Evolutionary conservation across 2,329 filamentous ascomycete genomes (phyloP).

Genomic region (Cercospora sojina): DNA sequence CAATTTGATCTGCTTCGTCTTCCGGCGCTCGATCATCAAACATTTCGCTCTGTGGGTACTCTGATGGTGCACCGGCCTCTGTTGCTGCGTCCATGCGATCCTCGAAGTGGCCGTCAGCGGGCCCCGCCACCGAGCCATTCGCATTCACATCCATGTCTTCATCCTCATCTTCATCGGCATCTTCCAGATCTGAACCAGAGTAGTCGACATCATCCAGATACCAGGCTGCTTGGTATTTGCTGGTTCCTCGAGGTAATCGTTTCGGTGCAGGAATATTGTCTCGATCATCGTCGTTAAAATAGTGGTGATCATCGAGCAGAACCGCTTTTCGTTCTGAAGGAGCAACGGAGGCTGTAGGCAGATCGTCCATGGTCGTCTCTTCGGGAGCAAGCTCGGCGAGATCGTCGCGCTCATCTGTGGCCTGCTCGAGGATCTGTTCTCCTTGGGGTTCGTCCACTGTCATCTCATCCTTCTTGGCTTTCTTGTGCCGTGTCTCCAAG

Average conservation of each 20-base stretch:
- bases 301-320: conserved; percentile 92
- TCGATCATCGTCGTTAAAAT: conserved; percentile 86
- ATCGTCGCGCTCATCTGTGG: conserved; percentile 78
- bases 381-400: conserved; percentile 83
- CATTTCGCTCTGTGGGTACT: conserved; percentile 91
- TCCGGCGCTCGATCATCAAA: conserved; percentile 78
- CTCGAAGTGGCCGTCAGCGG: conserved; percentile 71
- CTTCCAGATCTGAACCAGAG: conserved; percentile 80
- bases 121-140: conserved; percentile 57
- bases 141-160: conserved; percentile 53
- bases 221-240: conserved; percentile 92
- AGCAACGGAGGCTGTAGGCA: conserved; percentile 53
- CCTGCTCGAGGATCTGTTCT: conserved; percentile 64
- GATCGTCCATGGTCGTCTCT: conserved; percentile 72
- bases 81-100: conserved; percentile 54
- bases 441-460: conserved; percentile 61
- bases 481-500: conserved; percentile 55
- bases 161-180: conserved; percentile 58
- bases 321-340: conserved; percentile 70
- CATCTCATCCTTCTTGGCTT: conserved; percentile 60
- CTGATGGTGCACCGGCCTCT: conserved; percentile 68
- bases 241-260: conserved; percentile 84
- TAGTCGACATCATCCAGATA: conserved; percentile 79
- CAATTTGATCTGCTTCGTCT: conserved; percentile 79
- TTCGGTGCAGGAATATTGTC: conserved; percentile 63